A percentile compares a stretch with the other conserved stretches of the same genome.
Conservation (phyloP, 75 land plant genomes). For the Picea sitchensis region DNA sequence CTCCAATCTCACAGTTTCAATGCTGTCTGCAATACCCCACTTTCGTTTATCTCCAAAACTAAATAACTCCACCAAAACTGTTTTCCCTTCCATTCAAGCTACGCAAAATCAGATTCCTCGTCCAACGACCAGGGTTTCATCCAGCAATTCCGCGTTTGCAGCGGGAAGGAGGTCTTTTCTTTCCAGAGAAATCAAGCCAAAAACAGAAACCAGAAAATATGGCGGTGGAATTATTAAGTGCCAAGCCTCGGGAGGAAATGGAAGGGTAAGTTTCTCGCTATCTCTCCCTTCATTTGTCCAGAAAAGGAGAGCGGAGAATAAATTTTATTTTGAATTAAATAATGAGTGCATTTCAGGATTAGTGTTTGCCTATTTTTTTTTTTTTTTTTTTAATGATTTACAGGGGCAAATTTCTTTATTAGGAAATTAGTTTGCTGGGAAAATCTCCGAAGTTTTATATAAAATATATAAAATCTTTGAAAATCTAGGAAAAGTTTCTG, state of each 20-base stretch:
- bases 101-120: neutral
- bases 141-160: neutral
- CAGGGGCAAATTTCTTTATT: no score
- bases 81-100: neutral
- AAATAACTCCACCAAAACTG: neutral
- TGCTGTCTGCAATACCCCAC: neutral
- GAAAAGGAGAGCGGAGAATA: no score
- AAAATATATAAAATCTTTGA: no score
- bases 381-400: no score
- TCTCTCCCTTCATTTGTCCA: no score
- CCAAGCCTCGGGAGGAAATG: slow-evolving; percentile 9
- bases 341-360: no score
- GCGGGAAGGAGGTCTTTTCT: neutral
- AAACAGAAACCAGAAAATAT: neutral
- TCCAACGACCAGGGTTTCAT: neutral
- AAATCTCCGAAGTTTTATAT: no score
- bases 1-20: neutral
- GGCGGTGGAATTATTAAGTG: neutral
- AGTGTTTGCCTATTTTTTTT: no score
- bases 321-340: no score
- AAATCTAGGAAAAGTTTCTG: no score
- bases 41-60: neutral
- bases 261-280: neutral
- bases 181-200: neutral
- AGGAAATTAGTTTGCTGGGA: no score